These are phyloP conservation scores for Coprinopsis sp. DNA, from an alignment of 768 basidiomycete genomes.

Conservation along the genomic window DNA sequence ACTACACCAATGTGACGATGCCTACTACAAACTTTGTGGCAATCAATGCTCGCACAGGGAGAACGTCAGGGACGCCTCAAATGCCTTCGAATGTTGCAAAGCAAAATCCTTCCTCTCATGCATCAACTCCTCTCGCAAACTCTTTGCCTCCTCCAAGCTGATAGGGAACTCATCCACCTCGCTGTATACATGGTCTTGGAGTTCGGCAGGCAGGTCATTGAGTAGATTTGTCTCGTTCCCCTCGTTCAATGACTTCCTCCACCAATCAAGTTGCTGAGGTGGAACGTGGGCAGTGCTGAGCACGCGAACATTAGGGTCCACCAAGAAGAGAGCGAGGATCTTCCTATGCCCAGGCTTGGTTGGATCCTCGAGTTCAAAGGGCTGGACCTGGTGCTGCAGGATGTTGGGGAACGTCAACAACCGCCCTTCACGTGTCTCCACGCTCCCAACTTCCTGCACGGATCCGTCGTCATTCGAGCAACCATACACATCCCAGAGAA, in stretches of 20 bases:
- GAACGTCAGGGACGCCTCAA: neutral
- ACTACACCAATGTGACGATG: no score
- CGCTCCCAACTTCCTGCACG: slow-evolving; percentile 22
- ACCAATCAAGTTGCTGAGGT: slow-evolving; percentile 26
- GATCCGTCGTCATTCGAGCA: slow-evolving; percentile 8
- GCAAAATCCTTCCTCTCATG: slow-evolving; percentile 26
- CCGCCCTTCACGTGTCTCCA: slow-evolving; percentile 25
- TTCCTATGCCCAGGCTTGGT: slow-evolving; percentile 35
- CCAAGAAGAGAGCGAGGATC: slow-evolving; percentile 35
- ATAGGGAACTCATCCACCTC: slow-evolving; percentile 24
- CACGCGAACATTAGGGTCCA: slow-evolving; percentile 26
- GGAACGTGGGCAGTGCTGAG: slow-evolving; percentile 24
- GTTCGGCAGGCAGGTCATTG: slow-evolving; percentile 22
- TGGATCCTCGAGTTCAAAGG: slow-evolving; percentile 30
- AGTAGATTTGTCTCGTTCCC: neutral
- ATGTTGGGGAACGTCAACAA: slow-evolving; percentile 33
- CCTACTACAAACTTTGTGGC: no score
- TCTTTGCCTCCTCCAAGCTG: slow-evolving; percentile 24
- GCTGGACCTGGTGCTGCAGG: slow-evolving; percentile 31
- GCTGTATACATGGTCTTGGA: slow-evolving; percentile 18
- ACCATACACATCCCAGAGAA: slow-evolving; percentile 17
- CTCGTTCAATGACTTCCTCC: slow-evolving; percentile 14
- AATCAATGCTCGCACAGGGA: slow-evolving; percentile 3
- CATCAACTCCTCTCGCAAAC: slow-evolving; percentile 26
- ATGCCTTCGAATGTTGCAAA: neutral